Percentiles rank a stretch among this genome's conserved stretches.
Conservation (phyloP, 106 monocot species). For the Apostasia ramifera region DNA sequence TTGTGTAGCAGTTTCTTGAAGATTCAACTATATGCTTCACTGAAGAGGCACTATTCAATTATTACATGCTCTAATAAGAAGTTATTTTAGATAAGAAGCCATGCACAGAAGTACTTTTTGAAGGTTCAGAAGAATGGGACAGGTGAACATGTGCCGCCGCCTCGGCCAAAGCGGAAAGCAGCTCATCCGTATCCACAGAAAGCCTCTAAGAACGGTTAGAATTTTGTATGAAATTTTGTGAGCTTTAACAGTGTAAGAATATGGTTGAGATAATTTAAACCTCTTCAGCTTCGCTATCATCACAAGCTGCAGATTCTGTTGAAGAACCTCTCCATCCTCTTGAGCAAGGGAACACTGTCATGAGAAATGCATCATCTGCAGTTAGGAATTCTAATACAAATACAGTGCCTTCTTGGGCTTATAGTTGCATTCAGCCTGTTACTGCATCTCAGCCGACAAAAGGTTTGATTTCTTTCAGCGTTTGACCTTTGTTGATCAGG, state of each 20-base stretch:
- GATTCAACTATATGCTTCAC: not conserved
- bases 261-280: not conserved
- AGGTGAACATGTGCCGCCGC: constrained; percentile 58
- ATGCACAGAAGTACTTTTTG: constrained; percentile 59
- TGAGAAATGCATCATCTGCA: constrained; percentile 26
- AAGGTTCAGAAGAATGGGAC: constrained; percentile 54
- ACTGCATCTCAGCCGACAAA: constrained; percentile 17
- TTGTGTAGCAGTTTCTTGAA: not conserved
- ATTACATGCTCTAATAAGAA: not conserved
- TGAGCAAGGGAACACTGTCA: constrained; percentile 26
- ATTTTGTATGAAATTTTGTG: not conserved
- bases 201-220: constrained; percentile 46
- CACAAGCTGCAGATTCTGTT: constrained; percentile 25
- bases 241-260: not conserved
- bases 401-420: constrained; percentile 30
- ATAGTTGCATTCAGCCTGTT: constrained; percentile 23
- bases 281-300: constrained; percentile 24
- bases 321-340: constrained; percentile 30
- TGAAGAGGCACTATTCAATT: not conserved
- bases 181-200: constrained; percentile 55
- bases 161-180: constrained; percentile 47
- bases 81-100: constrained; percentile 42
- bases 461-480: constrained; percentile 6
- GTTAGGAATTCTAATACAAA: constrained; percentile 20
- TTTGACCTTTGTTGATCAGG: too few relatives aligned